Percentiles rank a stretch among this genome's conserved stretches.
phyloP scores from a whole-genome alignment of 768 basidiomycete genomes.

The Termitomyces sp. region DNA sequence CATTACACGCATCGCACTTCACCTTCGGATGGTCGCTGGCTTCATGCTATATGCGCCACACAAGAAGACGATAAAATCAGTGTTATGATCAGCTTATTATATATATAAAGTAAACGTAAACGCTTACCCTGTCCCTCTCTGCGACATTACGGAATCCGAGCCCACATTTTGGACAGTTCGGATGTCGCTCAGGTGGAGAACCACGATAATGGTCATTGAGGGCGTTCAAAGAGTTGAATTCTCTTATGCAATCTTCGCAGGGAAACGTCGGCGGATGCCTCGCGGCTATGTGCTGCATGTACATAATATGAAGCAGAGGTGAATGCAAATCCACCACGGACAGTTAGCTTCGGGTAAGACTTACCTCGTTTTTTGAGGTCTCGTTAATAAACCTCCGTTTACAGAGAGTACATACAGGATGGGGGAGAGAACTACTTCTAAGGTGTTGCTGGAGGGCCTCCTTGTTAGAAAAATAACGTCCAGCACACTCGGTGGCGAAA shows the following conservation, averaged over 20 bases:
- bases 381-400: conserved; percentile 9
- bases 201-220: conserved; percentile 9
- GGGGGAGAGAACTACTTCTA: neutral
- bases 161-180: conserved; percentile 7
- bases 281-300: conserved; percentile 4
- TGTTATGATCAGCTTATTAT: neutral
- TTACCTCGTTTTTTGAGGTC: conserved; percentile 3
- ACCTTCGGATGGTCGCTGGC: neutral
- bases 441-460: conserved; percentile 14
- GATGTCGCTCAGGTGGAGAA: conserved; percentile 4
- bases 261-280: conserved; percentile 3
- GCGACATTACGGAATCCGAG: conserved; percentile 1
- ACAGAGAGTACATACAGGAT: conserved; percentile 8
- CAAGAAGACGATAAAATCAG: neutral
- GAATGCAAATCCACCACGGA: neutral
- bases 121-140: neutral
- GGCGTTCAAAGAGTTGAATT: neutral
- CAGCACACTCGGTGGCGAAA: conserved; percentile 2
- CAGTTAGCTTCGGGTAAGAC: neutral
- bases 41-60: conserved; percentile 3
- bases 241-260: neutral
- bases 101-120: too few relatives aligned
- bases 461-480: conserved; percentile 3
- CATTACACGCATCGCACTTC: neutral
- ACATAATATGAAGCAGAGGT: neutral